These are phyloP conservation scores for Pachysolen tannophilus DNA, from an alignment of 805 yeast species.

Conservation along the genomic window DNA sequence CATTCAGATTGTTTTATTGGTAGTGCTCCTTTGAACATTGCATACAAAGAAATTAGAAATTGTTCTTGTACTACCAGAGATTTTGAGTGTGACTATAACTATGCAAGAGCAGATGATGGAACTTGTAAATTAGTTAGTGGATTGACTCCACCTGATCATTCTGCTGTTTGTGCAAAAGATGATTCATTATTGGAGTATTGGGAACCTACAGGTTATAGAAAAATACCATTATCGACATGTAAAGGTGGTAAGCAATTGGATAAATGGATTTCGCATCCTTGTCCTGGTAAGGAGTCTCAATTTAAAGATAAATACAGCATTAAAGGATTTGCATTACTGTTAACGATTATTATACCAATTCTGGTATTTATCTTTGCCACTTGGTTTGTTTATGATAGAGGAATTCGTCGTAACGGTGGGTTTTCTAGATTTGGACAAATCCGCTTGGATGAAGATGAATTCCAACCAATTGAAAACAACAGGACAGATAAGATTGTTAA, in stretches of 20 bases:
- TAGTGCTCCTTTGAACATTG: constrained; percentile 50
- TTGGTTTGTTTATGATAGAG: constrained; percentile 73
- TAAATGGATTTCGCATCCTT: constrained; percentile 54
- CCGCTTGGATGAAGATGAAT: constrained; percentile 58
- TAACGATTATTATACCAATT: constrained; percentile 52
- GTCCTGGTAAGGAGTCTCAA: constrained; percentile 80
- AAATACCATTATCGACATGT: constrained; percentile 80
- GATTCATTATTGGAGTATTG: constrained; percentile 59
- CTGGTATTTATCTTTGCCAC: constrained; percentile 41
- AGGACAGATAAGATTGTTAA: constrained; percentile 52
- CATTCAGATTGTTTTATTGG: constrained; percentile 64
- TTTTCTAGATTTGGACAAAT: constrained; percentile 78
- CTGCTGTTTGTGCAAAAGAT: constrained; percentile 46
- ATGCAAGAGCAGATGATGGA: constrained; percentile 60
- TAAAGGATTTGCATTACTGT: constrained; percentile 42
- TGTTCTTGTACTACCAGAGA: constrained; percentile 85
- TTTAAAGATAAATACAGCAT: constrained; percentile 41
- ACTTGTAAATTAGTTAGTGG: constrained; percentile 84
- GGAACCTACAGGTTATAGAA: constrained; percentile 90
- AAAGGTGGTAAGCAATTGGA: constrained; percentile 72
- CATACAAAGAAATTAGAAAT: constrained; percentile 48
- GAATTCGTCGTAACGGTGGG: constrained; percentile 73
- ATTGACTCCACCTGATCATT: constrained; percentile 54
- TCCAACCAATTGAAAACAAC: constrained; percentile 50
- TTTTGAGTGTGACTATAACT: constrained; percentile 92